These are phyloP conservation scores for Lasiodiplodia sp. DNA, from an alignment of 2,329 filamentous ascomycete species.

Conservation along the genomic window DNA sequence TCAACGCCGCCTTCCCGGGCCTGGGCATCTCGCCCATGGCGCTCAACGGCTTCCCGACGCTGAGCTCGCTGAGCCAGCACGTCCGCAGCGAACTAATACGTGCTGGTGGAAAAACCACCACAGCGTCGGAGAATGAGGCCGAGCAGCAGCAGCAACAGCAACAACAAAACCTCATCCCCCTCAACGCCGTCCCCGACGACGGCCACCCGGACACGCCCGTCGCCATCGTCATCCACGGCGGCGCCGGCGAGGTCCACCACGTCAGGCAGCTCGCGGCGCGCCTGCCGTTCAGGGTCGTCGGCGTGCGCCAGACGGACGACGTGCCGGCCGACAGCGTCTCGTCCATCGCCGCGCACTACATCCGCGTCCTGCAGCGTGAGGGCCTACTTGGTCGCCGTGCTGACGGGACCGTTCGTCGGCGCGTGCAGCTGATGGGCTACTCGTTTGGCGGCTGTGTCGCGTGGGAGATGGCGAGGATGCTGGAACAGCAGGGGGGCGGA, in stretches of 20 bases:
- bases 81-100: background rate
- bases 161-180: background rate
- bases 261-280: background rate
- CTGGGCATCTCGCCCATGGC: background rate
- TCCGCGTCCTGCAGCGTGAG: too few species aligned
- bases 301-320: constrained; percentile 4
- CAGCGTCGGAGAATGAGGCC: too few species aligned
- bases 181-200: background rate
- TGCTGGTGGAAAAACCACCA: too few species aligned
- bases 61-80: background rate
- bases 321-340: background rate
- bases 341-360: background rate
- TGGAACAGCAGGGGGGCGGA: background rate
- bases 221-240: constrained; percentile 3
- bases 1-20: background rate
- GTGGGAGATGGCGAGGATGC: background rate
- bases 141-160: too few species aligned
- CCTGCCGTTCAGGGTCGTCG: background rate
- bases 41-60: background rate
- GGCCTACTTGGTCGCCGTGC: too few species aligned
- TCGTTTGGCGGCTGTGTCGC: background rate
- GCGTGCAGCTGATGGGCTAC: background rate
- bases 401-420: background rate
- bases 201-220: background rate
- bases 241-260: background rate